Conservation (phyloP, 148 eudicot species). For the Chenopodium album region DNA sequence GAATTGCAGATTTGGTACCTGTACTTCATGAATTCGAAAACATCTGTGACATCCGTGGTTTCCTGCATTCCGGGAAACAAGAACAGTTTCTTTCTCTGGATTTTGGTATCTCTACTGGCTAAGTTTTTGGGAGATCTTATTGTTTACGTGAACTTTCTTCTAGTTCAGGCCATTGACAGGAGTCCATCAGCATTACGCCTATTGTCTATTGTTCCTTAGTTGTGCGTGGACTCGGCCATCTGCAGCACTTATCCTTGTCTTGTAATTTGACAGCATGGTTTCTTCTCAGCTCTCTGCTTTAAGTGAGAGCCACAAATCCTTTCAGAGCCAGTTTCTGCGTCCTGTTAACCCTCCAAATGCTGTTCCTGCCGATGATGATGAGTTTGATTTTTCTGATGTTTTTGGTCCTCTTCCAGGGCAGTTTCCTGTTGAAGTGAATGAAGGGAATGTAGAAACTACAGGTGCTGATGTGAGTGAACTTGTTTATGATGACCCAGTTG, state of each 20-base stretch:
- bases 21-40: constrained; percentile 86
- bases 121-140: constrained; percentile 51
- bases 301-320: constrained; percentile 39
- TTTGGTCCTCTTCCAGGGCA: constrained; percentile 68
- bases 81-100: constrained; percentile 59
- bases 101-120: constrained; percentile 59
- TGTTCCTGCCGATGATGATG: constrained; percentile 47
- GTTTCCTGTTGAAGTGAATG: constrained; percentile 40
- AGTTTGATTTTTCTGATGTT: constrained; percentile 76
- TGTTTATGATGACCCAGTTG: constrained; percentile 59
- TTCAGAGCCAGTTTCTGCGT: constrained; percentile 37
- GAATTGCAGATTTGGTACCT: constrained; percentile 53
- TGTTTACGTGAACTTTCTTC: constrained; percentile 46
- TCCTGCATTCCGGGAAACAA: constrained; percentile 97
- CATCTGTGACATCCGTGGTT: constrained; percentile 59
- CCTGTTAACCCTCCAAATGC: constrained; percentile 51
- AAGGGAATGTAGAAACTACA: constrained; percentile 35
- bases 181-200: constrained; percentile 38
- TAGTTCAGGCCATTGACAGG: constrained; percentile 56
- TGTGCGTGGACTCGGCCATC: constrained; percentile 33
- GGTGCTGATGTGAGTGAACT: constrained; percentile 45
- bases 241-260: constrained; percentile 29
- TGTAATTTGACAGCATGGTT: constrained; percentile 54
- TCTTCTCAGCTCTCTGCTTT: constrained; percentile 53
- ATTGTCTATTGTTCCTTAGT: constrained; percentile 41